Conservation (phyloP, 169 alveolate genomes). For the Nephromyces sp. region DNA sequence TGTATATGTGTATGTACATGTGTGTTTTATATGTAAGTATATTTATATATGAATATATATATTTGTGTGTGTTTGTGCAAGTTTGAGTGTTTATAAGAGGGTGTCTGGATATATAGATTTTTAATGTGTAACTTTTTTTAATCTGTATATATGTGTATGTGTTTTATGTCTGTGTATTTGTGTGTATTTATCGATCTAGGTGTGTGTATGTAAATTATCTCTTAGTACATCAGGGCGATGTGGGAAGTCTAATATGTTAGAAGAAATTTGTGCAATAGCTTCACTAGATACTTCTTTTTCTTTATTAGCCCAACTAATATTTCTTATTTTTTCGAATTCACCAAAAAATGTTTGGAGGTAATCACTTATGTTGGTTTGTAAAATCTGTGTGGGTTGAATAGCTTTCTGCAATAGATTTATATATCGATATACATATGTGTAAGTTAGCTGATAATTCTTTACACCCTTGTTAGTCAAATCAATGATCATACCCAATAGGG, state of each 20-base stretch:
- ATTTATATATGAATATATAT: too few relatives aligned
- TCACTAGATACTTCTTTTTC: background rate
- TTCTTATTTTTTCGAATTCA: background rate
- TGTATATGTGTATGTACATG: too few relatives aligned
- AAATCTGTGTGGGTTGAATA: background rate
- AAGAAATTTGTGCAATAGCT: background rate
- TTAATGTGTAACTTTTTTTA: too few relatives aligned
- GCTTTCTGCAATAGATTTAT: background rate
- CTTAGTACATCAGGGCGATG: background rate
- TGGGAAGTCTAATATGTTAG: background rate
- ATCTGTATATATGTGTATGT: too few relatives aligned
- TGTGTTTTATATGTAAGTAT: too few relatives aligned
- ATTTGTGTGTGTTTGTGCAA: too few relatives aligned
- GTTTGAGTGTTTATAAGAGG: too few relatives aligned
- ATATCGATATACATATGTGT: background rate
- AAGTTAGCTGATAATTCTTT: background rate
- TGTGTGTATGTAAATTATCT: too few relatives aligned
- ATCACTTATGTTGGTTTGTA: background rate
- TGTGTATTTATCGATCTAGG: too few relatives aligned
- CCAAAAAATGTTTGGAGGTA: background rate
- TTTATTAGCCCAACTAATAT: background rate
- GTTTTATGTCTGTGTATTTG: too few relatives aligned
- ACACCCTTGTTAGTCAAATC: background rate
- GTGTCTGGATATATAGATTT: too few relatives aligned
- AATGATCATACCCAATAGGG: background rate